Conservation (phyloP, 169 alveolate species). For the Eimeria maxima region DNA sequence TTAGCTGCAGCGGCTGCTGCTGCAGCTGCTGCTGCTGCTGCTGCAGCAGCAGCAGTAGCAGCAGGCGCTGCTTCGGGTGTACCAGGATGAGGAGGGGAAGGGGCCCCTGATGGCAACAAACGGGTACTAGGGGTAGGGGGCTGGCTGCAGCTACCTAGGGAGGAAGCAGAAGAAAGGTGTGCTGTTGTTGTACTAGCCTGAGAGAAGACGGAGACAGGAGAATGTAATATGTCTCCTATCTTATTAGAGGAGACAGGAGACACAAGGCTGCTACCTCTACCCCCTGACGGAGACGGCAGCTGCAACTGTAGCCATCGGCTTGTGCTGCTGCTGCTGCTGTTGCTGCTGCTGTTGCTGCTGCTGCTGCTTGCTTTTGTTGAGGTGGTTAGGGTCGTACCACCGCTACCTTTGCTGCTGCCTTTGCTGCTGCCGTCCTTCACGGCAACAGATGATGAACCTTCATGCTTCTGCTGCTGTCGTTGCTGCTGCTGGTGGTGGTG, state of each 20-base stretch:
- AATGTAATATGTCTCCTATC: neutral
- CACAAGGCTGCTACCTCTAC: neutral
- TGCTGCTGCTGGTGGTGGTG: neutral
- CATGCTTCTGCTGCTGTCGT: neutral
- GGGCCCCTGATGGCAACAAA: slow-evolving; percentile 8
- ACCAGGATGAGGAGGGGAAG: slow-evolving; percentile 3
- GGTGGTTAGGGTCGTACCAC: neutral
- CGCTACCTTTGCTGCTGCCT: neutral
- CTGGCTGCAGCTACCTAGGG: slow-evolving; percentile 54
- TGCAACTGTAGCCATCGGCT: slow-evolving; percentile 18
- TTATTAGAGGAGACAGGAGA: neutral
- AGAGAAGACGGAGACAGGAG: slow-evolving; percentile 31
- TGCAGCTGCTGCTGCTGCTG: neutral
- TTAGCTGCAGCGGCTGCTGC: slow-evolving; percentile 27
- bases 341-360: slow-evolving; percentile 17
- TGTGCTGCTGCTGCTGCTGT: slow-evolving; percentile 2
- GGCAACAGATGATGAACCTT: neutral
- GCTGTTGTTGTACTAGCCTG: slow-evolving; percentile 47
- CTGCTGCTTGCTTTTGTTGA: neutral
- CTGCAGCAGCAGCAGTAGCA: neutral
- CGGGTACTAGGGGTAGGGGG: slow-evolving; percentile 22
- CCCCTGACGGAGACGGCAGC: neutral
- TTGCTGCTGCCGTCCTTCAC: neutral
- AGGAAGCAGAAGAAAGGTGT: slow-evolving; percentile 12
- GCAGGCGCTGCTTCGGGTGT: neutral